phyloP scores from a whole-genome alignment of 164 flowering plant genomes.

The Paratinospora sagittata region DNA sequence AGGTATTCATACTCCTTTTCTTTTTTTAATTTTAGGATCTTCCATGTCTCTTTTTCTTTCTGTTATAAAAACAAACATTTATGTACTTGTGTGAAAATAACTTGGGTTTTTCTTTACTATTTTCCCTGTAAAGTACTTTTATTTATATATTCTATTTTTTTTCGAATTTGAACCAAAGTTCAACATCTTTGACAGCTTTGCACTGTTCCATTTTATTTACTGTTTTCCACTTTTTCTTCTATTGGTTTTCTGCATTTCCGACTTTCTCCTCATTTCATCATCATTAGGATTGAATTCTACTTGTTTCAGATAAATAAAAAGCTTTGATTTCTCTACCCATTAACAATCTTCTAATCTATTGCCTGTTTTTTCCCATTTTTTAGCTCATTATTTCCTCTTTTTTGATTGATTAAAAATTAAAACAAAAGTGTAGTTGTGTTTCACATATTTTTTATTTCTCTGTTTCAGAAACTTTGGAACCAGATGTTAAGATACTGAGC shows the following conservation, averaged over 20 bases:
- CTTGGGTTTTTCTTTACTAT: background rate
- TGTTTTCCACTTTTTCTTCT: background rate
- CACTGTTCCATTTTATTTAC: background rate
- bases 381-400: too few species aligned
- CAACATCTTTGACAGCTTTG: background rate
- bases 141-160: background rate
- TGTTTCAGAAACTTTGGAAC: constrained; percentile 43
- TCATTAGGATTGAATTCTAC: too few species aligned
- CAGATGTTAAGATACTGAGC: constrained; percentile 51
- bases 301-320: too few species aligned
- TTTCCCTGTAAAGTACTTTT: background rate
- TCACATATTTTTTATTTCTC: background rate
- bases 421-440: too few species aligned
- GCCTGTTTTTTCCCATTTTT: too few species aligned
- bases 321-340: too few species aligned
- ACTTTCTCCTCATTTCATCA: too few species aligned
- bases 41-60: background rate
- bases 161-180: background rate
- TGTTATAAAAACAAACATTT: background rate
- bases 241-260: too few species aligned
- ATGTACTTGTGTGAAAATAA: background rate
- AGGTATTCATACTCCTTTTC: too few species aligned
- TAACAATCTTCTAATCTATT: too few species aligned
- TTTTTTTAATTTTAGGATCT: background rate
- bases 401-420: too few species aligned